phyloP scores from a whole-genome alignment of 768 basidiomycete species.

The Pisolithus tinctorius region DNA sequence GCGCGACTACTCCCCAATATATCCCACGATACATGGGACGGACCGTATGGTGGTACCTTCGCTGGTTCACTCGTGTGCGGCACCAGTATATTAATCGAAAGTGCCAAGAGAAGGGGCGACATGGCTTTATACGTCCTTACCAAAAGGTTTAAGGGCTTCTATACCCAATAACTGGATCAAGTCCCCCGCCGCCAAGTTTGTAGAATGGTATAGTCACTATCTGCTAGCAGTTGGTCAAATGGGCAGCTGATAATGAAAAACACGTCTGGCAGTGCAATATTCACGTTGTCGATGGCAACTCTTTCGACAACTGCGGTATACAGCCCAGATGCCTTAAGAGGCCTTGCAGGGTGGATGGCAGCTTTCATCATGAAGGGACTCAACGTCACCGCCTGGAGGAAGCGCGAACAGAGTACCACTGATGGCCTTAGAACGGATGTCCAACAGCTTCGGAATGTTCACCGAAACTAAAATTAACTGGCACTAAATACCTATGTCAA shows the following conservation, averaged over 20 bases:
- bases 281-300: conserved; percentile 57
- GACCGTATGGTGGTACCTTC: conserved; percentile 62
- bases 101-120: conserved; percentile 64
- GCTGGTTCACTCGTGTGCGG: conserved; percentile 67
- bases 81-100: conserved; percentile 73
- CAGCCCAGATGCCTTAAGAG: conserved; percentile 58
- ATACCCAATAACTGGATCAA: conserved; percentile 45
- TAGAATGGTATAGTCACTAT: not conserved
- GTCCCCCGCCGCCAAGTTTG: not conserved
- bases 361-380: conserved; percentile 60
- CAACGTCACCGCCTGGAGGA: conserved; percentile 48
- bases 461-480: not conserved
- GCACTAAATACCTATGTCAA: not conserved
- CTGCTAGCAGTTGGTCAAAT: not conserved
- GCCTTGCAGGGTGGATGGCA: conserved; percentile 67
- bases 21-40: conserved; percentile 77
- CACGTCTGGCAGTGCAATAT: conserved; percentile 39
- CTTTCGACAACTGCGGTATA: conserved; percentile 60
- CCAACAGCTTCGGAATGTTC: not conserved
- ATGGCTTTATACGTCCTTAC: conserved; percentile 74
- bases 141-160: conserved; percentile 57
- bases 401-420: conserved; percentile 12
- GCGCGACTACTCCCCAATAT: conserved; percentile 59
- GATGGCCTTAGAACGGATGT: not conserved
- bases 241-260: not conserved